Evolutionary conservation across 768 basidiomycete genomes (phyloP), one percentile per base, ranked within the genome.

Genomic region (Hygrophorus pudorinus): DNA sequence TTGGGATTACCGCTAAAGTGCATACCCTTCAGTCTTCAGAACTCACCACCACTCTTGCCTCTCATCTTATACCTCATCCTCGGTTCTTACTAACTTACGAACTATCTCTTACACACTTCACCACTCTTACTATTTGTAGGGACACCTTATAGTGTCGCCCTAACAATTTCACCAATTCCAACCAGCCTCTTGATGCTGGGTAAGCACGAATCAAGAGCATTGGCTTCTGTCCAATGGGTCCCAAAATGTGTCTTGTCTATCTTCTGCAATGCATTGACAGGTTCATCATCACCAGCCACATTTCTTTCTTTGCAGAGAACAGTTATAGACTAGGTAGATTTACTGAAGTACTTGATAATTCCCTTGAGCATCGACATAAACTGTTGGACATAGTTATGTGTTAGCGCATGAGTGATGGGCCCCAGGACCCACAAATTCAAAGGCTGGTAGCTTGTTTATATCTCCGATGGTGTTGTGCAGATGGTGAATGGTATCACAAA

Each of bases 381-480:
- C 44, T 49, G 41, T 32, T 33, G 13, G 28, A 29, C 24, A 30
- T 24, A 38, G 13, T 24, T 27, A 30, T 38, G 33, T 18, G 24
- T 18, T 44, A 17, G 30, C 10, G 10, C 8, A 14, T 17, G 29
- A 29, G 13, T 16, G 16, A 10, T 32, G 21, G 14, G 14, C 30
- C 38, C 20, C 40, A 34, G 14, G 14, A 40, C 38, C 20, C 40
- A 41, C 54, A 20, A 30, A 18, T 39, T 44, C 42, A 38, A 55
- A 55, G 16, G 44, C 36, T 13, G 38, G 13, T 5, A 55, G 31
- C 5, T 45, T 47, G 30, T 37, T 39, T 10, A 57, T 51, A 21
- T 58, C 56, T 14, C 49, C 49, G 21, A 44, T 34, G 3, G 48
- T 38, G 16, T 52, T 50, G 38, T 55, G 54, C 8, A 58, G 13